Evolutionary conservation across 2,329 filamentous ascomycete species (phyloP).

Genomic region (Neospermospora avenae): DNA sequence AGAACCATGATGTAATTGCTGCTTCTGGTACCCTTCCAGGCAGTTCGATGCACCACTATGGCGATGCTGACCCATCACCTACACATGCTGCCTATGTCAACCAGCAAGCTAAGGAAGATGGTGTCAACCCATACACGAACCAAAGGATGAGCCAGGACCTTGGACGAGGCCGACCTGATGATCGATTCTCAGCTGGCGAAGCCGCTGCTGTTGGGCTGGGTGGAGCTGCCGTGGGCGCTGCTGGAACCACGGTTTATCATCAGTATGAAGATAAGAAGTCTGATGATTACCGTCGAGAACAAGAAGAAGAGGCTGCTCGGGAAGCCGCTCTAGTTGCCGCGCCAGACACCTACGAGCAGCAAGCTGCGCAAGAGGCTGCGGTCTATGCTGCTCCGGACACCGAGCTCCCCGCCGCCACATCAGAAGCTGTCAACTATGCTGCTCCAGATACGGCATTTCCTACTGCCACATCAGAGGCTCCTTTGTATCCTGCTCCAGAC

Average conservation of each 20-base stretch:
- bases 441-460: too few species aligned
- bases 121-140: slow-evolving; percentile 54
- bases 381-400: slow-evolving; percentile 21
- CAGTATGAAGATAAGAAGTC: slow-evolving; percentile 19
- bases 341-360: slow-evolving; percentile 22
- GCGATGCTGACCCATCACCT: slow-evolving; percentile 40
- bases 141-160: slow-evolving; percentile 27
- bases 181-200: slow-evolving; percentile 7
- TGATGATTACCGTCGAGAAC: slow-evolving; percentile 18
- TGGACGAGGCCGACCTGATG: slow-evolving; percentile 5
- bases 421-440: too few species aligned
- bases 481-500: too few species aligned
- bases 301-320: slow-evolving; percentile 22
- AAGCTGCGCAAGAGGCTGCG: slow-evolving; percentile 21
- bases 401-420: too few species aligned
- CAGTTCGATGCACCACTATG: slow-evolving; percentile 28
- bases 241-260: slow-evolving; percentile 23
- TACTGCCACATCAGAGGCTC: too few species aligned
- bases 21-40: slow-evolving; percentile 40
- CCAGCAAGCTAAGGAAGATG: slow-evolving; percentile 50
- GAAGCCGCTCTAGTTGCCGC: slow-evolving; percentile 28
- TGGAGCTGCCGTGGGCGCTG: slow-evolving; percentile 21
- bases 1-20: slow-evolving; percentile 58
- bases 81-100: slow-evolving; percentile 49
- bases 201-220: slow-evolving; percentile 24